Percentiles rank a stretch among this genome's conserved stretches.
phyloP scores from a whole-genome alignment of 192 early-diverging fungal species.

The Linnemannia hyalina region DNA sequence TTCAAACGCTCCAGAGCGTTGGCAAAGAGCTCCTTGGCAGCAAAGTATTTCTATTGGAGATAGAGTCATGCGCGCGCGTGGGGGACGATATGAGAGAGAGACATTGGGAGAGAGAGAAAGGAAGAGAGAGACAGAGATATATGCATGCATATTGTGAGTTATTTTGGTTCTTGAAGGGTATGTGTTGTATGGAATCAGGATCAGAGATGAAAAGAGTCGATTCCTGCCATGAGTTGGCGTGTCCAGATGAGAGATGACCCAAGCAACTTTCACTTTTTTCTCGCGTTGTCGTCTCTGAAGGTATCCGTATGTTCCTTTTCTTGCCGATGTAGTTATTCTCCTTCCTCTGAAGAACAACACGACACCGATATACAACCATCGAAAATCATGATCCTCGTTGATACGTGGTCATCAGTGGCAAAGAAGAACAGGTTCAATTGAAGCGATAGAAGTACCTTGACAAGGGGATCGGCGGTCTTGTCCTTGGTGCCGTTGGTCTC shows the following conservation, averaged over 20 bases:
- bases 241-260: not conserved
- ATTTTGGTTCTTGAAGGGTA: not conserved
- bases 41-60: conserved; percentile 58
- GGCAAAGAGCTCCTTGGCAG: conserved; percentile 66
- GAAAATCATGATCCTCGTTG: not conserved
- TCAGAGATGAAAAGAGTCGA: conserved; percentile 12
- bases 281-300: not conserved
- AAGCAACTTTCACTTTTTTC: not conserved
- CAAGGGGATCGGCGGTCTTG: conserved; percentile 64
- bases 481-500: conserved; percentile 58
- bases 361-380: not conserved
- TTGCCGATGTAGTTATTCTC: too few species aligned
- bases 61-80: not conserved
- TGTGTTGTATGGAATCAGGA: not conserved
- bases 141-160: conserved; percentile 4
- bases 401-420: not conserved
- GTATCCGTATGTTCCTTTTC: too few species aligned
- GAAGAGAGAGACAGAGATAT: not conserved
- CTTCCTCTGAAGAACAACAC: not conserved
- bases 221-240: not conserved
- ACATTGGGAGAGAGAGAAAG: not conserved
- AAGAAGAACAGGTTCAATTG: not conserved
- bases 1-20: conserved; percentile 65
- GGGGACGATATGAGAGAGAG: not conserved
- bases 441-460: conserved; percentile 34